These are phyloP conservation scores for Vigna angularis DNA, from an alignment of 306 rosid genomes.

Conservation along the genomic window DNA sequence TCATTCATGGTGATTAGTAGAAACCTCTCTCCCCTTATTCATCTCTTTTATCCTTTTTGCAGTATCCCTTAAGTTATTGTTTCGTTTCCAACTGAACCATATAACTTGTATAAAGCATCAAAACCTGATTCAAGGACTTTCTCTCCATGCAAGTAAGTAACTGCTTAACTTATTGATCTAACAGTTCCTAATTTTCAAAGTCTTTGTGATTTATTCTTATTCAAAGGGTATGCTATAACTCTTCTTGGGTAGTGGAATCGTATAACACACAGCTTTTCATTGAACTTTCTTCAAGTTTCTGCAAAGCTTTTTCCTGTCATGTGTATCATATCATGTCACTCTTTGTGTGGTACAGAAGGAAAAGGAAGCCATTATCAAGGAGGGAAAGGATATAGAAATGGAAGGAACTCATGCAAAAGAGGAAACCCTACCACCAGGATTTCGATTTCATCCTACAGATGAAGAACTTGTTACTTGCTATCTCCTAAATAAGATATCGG, in stretches of 20 bases:
- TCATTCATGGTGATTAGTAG: conserved; percentile 60
- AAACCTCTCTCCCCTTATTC: conserved; percentile 6
- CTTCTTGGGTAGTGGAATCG: not conserved
- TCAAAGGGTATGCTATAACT: not conserved
- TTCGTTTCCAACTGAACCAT: conserved; percentile 47
- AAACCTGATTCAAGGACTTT: conserved; percentile 48
- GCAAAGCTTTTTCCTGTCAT: not conserved
- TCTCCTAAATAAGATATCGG: conserved; percentile 81
- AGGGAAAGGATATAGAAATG: conserved; percentile 55
- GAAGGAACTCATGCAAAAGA: conserved; percentile 56
- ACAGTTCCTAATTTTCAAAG: conserved; percentile 3
- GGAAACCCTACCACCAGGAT: conserved; percentile 86
- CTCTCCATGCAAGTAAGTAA: conserved; percentile 64
- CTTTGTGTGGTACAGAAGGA: conserved; percentile 52
- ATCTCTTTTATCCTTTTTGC: conserved; percentile 30
- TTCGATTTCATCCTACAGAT: conserved; percentile 93
- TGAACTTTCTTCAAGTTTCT: conserved; percentile 9
- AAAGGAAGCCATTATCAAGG: conserved; percentile 50
- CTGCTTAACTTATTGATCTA: conserved; percentile 22
- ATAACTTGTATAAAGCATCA: conserved; percentile 44
- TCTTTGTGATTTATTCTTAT: conserved; percentile 18
- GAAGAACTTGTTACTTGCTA: conserved; percentile 88
- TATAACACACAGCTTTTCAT: not conserved
- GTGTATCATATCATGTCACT: conserved; percentile 42
- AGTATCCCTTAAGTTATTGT: conserved; percentile 52